These are phyloP conservation scores for Alternaria dauci DNA, from an alignment of 2,329 filamentous ascomycete genomes.

Conservation along the genomic window DNA sequence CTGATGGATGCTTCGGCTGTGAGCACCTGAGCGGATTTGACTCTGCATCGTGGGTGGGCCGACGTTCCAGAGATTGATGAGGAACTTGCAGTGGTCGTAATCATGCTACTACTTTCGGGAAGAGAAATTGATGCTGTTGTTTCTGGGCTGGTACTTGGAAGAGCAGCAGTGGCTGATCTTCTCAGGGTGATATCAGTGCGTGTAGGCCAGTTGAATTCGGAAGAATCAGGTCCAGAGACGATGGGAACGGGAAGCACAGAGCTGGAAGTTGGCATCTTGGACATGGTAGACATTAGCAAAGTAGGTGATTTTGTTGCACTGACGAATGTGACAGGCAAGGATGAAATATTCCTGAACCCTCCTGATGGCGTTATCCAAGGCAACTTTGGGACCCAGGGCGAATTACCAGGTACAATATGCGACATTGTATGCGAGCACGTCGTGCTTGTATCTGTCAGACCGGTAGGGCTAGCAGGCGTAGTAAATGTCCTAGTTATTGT, in stretches of 20 bases:
- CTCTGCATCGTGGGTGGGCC: background rate
- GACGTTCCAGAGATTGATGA: background rate
- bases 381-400: background rate
- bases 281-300: background rate
- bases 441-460: background rate
- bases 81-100: background rate
- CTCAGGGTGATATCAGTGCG: background rate
- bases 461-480: background rate
- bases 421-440: constrained; percentile 7
- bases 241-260: background rate
- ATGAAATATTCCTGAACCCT: background rate
- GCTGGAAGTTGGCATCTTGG: background rate
- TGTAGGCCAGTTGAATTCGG: background rate
- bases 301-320: background rate
- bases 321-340: background rate
- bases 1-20: background rate
- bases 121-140: background rate
- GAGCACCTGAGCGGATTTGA: background rate
- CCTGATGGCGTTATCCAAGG: background rate
- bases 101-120: background rate
- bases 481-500: background rate
- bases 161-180: background rate
- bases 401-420: background rate
- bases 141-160: background rate
- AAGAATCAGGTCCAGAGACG: background rate